Evolutionary conservation across 2,329 filamentous ascomycete species (phyloP), one percentile per base, ranked within the genome.

Genomic region (Nannizzia gypsea): DNA sequence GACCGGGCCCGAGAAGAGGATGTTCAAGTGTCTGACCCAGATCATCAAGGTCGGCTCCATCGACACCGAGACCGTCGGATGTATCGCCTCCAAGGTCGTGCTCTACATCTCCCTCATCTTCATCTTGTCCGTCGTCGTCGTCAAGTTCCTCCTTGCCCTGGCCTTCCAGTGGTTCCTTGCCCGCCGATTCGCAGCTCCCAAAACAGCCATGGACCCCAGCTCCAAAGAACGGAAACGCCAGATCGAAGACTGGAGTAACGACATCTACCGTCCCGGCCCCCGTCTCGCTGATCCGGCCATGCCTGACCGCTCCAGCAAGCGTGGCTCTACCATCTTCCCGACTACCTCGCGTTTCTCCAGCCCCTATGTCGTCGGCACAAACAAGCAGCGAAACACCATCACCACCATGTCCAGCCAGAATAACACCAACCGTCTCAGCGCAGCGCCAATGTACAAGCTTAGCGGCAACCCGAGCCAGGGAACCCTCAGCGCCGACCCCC

Each of bases 181-280:
- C 71, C 86, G 87, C 66, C 86, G 86, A 64, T 97, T 92, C 69
- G 91, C 87, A 2, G 89, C 92, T 0, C 77, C 81, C 55, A 96
- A 89, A 74, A 95, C 92, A 0, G 92, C 89, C 1, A 86, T 95
- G 72, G 84, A 84, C 15, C 84, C 86, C 3, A 84, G 93, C 71
- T 83, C 86, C 65, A 90, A 92, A 72, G 87, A 91, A 75, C 85
- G 93, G 61, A 87, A 91, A 66, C 85, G 87, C 66, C 90, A 97
- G 75, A 99, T 99, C 65, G 93, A 99, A 73, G 92, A 96, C 68
- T 99, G 93, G 93, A 87, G 87, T 13, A 89, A 97, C 65, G 93
- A 99, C 69, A 99, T 99, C 67, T 97, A 99, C 73, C 88, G 90
- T 48, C 88, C 92, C 2, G 90, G 90, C 24, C 85, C 87, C 59